A percentile compares a stretch with the other conserved stretches of the same genome.
These are phyloP conservation scores for Sicyos edulis DNA, from an alignment of 306 rosid genomes.

Conservation along the genomic window DNA sequence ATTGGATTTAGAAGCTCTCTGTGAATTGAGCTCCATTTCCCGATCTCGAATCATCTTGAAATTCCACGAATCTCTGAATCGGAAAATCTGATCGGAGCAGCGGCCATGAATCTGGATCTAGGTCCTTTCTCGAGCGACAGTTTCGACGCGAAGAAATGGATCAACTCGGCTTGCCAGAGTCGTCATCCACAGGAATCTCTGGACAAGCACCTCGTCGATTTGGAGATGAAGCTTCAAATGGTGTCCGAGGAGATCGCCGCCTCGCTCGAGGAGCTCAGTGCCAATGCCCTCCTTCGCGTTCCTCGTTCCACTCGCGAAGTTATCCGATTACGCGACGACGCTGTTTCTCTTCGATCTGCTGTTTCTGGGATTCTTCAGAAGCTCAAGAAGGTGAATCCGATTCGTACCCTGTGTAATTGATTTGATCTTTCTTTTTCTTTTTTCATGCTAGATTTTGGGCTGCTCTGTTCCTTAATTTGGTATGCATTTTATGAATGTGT, in stretches of 20 bases:
- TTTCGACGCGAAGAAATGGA: conserved; percentile 92
- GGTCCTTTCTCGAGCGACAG: conserved; percentile 77
- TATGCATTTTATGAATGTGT: not conserved
- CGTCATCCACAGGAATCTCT: conserved; percentile 82
- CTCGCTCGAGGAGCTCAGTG: conserved; percentile 87
- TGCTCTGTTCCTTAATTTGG: not conserved
- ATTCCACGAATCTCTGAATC: conserved; percentile 10
- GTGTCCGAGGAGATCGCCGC: conserved; percentile 86
- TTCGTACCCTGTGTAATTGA: too few relatives aligned
- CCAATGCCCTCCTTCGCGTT: conserved; percentile 82
- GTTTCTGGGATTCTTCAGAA: conserved; percentile 77
- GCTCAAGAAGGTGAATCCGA: conserved; percentile 66
- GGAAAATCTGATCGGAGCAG: not conserved
- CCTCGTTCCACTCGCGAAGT: conserved; percentile 95
- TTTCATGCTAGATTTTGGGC: not conserved
- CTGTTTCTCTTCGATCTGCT: conserved; percentile 78
- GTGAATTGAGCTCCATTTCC: not conserved
- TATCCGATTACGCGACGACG: conserved; percentile 85
- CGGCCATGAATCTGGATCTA: conserved; percentile 73
- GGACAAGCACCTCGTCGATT: conserved; percentile 76
- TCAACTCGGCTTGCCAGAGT: conserved; percentile 75
- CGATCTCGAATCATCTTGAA: not conserved
- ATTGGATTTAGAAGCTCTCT: not conserved
- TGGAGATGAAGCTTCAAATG: conserved; percentile 97
- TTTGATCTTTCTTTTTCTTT: not conserved